phyloP scores from a whole-genome alignment of 2,329 filamentous ascomycete genomes.

The Microdochium paspali region DNA sequence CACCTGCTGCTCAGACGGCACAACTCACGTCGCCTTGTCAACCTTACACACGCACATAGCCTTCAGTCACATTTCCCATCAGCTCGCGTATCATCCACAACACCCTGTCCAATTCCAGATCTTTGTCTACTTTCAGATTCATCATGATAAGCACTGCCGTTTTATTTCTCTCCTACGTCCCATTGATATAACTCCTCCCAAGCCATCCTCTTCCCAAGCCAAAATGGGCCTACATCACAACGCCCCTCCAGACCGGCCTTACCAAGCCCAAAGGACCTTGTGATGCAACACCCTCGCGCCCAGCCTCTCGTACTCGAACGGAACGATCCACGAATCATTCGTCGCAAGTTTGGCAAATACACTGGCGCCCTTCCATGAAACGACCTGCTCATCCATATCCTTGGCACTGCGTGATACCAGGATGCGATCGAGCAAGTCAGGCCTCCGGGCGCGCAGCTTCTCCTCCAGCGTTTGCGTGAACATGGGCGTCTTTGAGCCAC shows the following conservation, averaged over 20 bases:
- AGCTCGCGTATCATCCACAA: too few relatives aligned
- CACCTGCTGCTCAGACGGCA: too few relatives aligned
- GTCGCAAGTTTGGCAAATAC: conserved; percentile 88
- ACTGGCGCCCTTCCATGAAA: conserved; percentile 94
- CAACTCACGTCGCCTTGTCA: too few relatives aligned
- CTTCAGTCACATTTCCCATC: too few relatives aligned
- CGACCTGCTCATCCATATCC: conserved; percentile 95
- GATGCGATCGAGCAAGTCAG: conserved; percentile 51
- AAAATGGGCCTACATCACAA: too few relatives aligned
- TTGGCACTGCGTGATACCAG: conserved; percentile 64
- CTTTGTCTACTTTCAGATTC: too few relatives aligned
- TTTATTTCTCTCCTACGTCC: too few relatives aligned
- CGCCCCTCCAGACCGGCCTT: conserved; percentile 3
- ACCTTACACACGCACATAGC: too few relatives aligned
- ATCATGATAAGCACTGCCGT: too few relatives aligned
- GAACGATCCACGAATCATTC: conserved; percentile 92
- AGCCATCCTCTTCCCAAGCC: too few relatives aligned
- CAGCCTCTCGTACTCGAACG: conserved; percentile 78
- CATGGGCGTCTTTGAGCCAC: conserved; percentile 70
- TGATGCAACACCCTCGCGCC: conserved; percentile 76
- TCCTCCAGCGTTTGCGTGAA: conserved; percentile 80
- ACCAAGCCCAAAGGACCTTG: conserved; percentile 62
- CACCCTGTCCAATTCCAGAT: too few relatives aligned
- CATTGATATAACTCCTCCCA: too few relatives aligned
- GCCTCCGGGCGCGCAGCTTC: conserved; percentile 57